Evolutionary conservation across 495 filamentous ascomycete genomes (phyloP), one percentile per base, ranked within the genome.

Genomic region (Neurospora discreta): DNA sequence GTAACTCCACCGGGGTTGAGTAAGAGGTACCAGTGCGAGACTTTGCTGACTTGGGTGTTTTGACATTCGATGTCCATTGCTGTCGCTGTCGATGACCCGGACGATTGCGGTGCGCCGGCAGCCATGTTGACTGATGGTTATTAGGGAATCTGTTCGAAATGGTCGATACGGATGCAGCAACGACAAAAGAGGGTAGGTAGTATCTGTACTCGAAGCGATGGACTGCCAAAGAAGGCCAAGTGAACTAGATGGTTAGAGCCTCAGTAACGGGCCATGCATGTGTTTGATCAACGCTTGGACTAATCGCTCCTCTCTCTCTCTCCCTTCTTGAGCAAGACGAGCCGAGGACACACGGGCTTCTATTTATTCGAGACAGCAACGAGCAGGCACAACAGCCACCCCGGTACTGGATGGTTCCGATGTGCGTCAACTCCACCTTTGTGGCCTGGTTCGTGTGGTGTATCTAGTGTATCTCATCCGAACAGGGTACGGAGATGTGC

Each of bases 1-100:
- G 79, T 82, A 44, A 86, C 72, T 30, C 81, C 82, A 23, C 79
- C 73, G 7, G 78, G 80, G 74, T 84, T 77, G 73, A 82, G 75
- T 69, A 82, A 60, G 8, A 78, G 52, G 36, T 70, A 70, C 68
- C 73, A 75, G 71, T 82, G 77, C 8, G 74, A 71, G 33, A 73
- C 52, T 67, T 10, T 71, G 52, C 52, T 65, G 52, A 65, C 75
- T 20, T 69, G 46, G 52, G 40, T 73, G 42, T 69, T 68, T 13
- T 81, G 79, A 42, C 73, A 68, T 70, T 81, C 80, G 70, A 78
- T 41, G 8, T 68, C 70, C 26, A 41, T n/a, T 58, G 68, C 68
- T 40, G 68, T 68, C 39, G 69, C 39, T 26, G 39, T 65, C 39
- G 72, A 68, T 1, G 70, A 41, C 23, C 52, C 18, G 10, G 69